Evolutionary conservation across 176 grass and related monocot genomes (phyloP), one percentile per base, ranked within the genome.

Genomic region (Panicum miliaceum): DNA sequence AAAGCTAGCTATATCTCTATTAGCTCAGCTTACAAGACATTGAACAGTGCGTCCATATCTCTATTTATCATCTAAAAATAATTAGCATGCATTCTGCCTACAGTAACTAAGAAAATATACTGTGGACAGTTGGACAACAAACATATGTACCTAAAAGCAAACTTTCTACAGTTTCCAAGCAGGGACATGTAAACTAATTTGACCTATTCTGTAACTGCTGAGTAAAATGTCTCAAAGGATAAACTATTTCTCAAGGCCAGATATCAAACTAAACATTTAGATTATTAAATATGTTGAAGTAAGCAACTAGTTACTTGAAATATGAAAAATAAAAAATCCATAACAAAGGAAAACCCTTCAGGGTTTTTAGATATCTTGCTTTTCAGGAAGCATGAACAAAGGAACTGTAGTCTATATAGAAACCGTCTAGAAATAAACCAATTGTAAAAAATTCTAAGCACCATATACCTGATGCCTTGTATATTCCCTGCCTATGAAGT

Each of bases 401-500:
- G 32, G 75, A 51, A 35, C 13, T 22, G 7, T 45, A 73, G 63
- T 38, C 6, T 7, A 73, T 40, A 73, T 40, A 89, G 61, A 23
- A 84, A 64, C 2, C 8, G 67, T 42, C 54, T 25, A 78, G 13
- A 65, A 72, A 62, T 64, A 58, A 61, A 87, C 29, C 10, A 64
- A 64, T 40, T 64, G 45, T 45, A 8, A 38, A 64, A 50, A 71
- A 72, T 57, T 52, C 7, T 79, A 63, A 56, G n/a, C 15, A 63
- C 11, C 0, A 12, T 73, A 65, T 85, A 99, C 96, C 93, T 87
- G 91, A 83, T 80, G 91, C 86, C 80, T 94, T 96, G 75, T 94
- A 99, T 63, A 94, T 88, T 90, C 89, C 88, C 80, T 89, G 87
- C n/a, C 96, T 87, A 8, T 96, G 82, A 57, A 92, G 87, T 80